These are phyloP conservation scores for Candida adriatica DNA, from an alignment of 805 yeast genomes.

Conservation along the genomic window DNA sequence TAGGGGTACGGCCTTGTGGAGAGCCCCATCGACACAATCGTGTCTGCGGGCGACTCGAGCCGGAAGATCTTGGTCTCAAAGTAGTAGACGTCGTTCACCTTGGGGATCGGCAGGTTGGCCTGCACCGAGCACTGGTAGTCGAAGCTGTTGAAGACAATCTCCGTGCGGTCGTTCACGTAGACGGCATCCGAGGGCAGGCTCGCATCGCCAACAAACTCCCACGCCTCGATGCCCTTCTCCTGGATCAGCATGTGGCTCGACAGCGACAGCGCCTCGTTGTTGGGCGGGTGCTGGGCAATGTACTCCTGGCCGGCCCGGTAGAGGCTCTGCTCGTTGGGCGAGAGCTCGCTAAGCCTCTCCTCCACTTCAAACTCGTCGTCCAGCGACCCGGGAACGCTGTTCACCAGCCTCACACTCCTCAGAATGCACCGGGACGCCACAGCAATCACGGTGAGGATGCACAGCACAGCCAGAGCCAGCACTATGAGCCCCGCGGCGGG, in stretches of 20 bases:
- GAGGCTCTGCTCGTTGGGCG: conserved; percentile 48
- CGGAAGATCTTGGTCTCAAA: conserved; percentile 60
- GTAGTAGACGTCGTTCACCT: conserved; percentile 54
- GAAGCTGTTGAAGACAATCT: conserved; percentile 21
- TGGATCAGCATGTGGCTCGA: conserved; percentile 39
- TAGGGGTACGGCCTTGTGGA: conserved; percentile 70
- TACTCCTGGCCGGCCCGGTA: conserved; percentile 39
- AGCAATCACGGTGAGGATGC: conserved; percentile 5
- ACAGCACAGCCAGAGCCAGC: conserved; percentile 3
- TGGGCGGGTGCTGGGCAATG: conserved; percentile 18
- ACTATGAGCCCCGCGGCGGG: no score
- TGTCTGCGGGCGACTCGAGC: conserved; percentile 25
- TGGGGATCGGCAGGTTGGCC: conserved; percentile 37
- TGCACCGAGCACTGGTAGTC: conserved; percentile 36
- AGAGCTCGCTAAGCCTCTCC: conserved; percentile 42
- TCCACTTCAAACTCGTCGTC: conserved; percentile 43
- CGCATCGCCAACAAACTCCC: conserved; percentile 53
- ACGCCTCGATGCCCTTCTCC: conserved; percentile 78
- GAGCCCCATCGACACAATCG: conserved; percentile 58
- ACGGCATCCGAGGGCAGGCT: conserved; percentile 44
- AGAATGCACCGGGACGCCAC: conserved; percentile 2
- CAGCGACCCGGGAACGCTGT: conserved; percentile 44
- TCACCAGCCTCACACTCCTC: conserved; percentile 14
- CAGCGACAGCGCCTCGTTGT: conserved; percentile 23
- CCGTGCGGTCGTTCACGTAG: conserved; percentile 41